Conservation (phyloP, 139 green algal species). For the Chlamydomonas sphaeroides region DNA sequence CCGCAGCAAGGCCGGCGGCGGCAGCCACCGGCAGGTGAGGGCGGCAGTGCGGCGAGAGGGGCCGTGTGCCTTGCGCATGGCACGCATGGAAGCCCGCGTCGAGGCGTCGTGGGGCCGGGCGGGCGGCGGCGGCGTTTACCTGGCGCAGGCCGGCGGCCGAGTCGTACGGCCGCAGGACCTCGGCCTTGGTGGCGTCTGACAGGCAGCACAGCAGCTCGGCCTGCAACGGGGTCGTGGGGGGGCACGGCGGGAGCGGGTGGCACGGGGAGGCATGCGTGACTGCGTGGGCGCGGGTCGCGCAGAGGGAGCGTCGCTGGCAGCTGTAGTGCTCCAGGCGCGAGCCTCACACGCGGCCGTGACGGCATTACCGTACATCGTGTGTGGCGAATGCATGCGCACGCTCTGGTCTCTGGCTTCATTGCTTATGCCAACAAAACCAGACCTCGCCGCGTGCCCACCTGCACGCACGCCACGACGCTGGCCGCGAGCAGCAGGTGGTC, state of each 20-base stretch:
- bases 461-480: conserved; percentile 41
- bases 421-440: background rate
- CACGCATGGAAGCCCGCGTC: too few species aligned
- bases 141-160: background rate
- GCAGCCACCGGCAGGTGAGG: too few species aligned
- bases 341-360: background rate
- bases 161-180: background rate
- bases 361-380: background rate
- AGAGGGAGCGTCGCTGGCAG: background rate
- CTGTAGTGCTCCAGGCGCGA: too few species aligned
- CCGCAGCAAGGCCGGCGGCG: too few species aligned
- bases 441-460: conserved; percentile 3
- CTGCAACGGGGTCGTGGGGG: background rate
- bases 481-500: conserved; percentile 50
- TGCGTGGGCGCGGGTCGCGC: background rate
- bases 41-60: too few species aligned
- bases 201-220: conserved; percentile 28
- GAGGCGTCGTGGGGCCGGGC: too few species aligned
- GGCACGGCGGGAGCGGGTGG: background rate
- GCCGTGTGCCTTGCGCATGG: too few species aligned
- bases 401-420: background rate
- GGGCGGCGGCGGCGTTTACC: too few species aligned
- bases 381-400: too few species aligned
- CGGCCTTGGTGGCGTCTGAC: conserved; percentile 33
- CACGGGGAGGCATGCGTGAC: too few species aligned